These are phyloP conservation scores for Copromyces sp. DNA, from an alignment of 495 filamentous ascomycete species.

Conservation along the genomic window DNA sequence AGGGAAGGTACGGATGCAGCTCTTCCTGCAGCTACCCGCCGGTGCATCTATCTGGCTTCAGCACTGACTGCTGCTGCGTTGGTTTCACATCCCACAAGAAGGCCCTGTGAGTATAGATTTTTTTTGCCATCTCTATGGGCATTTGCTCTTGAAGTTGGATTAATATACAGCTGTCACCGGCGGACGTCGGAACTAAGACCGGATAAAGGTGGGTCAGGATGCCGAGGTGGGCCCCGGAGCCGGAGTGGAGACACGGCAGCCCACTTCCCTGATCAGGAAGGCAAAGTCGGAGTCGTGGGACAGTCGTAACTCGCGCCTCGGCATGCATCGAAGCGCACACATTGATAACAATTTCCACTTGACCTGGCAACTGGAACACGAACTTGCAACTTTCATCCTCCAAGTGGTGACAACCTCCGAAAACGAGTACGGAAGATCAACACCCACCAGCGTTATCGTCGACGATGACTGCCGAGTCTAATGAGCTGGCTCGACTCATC, in stretches of 20 bases:
- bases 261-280: neutral
- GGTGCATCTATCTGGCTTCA: too few relatives aligned
- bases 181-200: neutral
- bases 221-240: neutral
- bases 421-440: neutral
- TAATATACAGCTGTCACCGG: neutral
- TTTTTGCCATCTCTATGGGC: too few relatives aligned
- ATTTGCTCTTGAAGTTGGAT: too few relatives aligned
- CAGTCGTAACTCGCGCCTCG: too few relatives aligned
- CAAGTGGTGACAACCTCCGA: neutral
- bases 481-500: neutral
- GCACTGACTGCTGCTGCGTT: neutral
- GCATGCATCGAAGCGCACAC: neutral
- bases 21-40: neutral
- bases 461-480: neutral
- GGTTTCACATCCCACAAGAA: neutral
- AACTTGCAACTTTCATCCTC: neutral
- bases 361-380: neutral
- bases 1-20: neutral
- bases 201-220: neutral
- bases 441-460: neutral
- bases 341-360: neutral
- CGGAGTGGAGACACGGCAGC: neutral
- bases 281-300: neutral
- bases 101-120: neutral